Evolutionary conservation across 164 flowering plant genomes (phyloP).

Genomic region (Vitis amurensis): DNA sequence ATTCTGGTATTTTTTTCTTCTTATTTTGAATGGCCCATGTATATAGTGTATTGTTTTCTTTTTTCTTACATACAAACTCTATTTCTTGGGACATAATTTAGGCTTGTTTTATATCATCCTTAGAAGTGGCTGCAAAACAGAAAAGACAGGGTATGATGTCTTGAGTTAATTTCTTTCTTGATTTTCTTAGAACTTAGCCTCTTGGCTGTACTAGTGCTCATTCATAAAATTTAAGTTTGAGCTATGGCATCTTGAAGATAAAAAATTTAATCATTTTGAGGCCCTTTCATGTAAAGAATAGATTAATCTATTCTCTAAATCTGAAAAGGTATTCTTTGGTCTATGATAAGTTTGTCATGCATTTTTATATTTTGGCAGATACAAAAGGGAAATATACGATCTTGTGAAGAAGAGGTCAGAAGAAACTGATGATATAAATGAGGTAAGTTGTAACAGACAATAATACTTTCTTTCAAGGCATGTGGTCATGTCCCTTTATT

Average conservation of each 20-base stretch:
- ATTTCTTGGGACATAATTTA: neutral
- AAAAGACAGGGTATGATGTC: neutral
- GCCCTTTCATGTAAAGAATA: no score
- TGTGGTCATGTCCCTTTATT: neutral
- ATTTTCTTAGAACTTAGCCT: neutral
- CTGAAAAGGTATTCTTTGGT: neutral
- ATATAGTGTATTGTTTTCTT: no score
- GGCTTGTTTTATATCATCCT: neutral
- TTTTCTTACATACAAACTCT: neutral
- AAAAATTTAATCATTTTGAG: no score
- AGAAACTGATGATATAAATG: constrained; percentile 56
- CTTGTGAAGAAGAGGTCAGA: constrained; percentile 73
- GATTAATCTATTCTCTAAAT: neutral
- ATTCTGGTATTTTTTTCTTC: no score
- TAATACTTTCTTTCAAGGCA: neutral
- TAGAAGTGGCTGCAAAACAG: neutral
- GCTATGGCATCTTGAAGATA: no score
- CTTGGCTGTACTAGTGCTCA: neutral
- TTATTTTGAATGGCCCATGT: no score
- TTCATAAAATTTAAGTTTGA: neutral
- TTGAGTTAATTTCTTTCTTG: neutral
- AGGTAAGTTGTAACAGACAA: constrained; percentile 41
- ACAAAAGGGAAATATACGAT: constrained; percentile 79
- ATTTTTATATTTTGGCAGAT: constrained; percentile 37
- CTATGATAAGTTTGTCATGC: neutral